Base-by-base conservation (phyloP, 768 basidiomycete genomes). In the Leccinum barrowsii region DNA sequence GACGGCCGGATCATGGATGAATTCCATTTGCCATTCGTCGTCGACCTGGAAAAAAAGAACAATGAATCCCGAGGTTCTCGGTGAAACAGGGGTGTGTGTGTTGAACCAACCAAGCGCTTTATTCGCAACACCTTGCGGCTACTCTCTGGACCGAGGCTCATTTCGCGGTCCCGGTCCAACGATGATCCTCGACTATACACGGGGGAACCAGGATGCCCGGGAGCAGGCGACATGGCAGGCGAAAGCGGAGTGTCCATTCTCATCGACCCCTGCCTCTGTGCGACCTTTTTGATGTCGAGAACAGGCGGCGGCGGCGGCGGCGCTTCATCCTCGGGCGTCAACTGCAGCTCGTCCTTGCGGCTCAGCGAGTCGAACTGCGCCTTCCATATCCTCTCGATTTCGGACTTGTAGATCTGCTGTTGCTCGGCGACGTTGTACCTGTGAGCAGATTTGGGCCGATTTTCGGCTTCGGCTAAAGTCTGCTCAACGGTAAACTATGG, bases 361-460 rank as follows among this genome's bases (percentile, higher is more conserved):
- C 86, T 88, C 58, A 98, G 82, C 2, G 95, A 90, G 63, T 87
- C 84, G 67, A 86, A 91, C 71, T 98, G 96, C 5, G 92, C 86
- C 68, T 92, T 95, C 96, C 96, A 98, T 59, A 98, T 96, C 56
- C 95, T 87, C 69, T 94, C 92, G 65, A 98, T 94, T 76, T 98
- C 96, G 32, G 92, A 94, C 72, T 92, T 93, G 82, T 98, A 98
- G 59, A 98, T 94, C 54, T 84, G 83, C 63, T 97, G 94, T 69
- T 98, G 96, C 71, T 97, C 94, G 28, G 92, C 92, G 58, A 96
- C 96, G 72, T 97, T 98, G 77, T 95, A 96, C 55, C 92, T 79
- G 76, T 95, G 85, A 0, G 77, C 89, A 58, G 89, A 90, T 69
- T 97, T 96, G 7, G 91, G 92, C 51, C 92, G 82, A 66, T 84